These are phyloP conservation scores for Corylus avellana DNA, from an alignment of 306 rosid species.

Conservation along the genomic window DNA sequence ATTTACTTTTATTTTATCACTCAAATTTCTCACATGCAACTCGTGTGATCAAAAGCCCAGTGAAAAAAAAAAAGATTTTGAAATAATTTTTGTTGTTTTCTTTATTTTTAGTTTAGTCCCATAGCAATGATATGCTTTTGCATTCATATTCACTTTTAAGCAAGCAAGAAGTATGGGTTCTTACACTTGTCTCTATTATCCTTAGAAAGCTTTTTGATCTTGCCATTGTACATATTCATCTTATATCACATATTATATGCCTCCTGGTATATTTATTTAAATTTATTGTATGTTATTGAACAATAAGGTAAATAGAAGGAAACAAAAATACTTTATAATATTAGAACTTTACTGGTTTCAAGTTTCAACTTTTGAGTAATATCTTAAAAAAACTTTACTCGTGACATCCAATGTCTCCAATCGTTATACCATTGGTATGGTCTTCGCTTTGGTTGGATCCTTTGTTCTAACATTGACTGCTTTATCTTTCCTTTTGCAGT, in stretches of 20 bases:
- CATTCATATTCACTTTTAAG: neutral
- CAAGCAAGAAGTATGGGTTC: neutral
- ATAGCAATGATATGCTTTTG: neutral
- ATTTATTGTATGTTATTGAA: neutral
- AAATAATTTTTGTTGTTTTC: neutral
- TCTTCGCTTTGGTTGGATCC: constrained; percentile 6
- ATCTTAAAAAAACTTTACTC: neutral
- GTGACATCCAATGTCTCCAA: neutral
- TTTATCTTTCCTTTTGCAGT: constrained; percentile 48
- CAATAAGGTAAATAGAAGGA: neutral
- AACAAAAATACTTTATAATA: neutral
- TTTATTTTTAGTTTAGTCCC: neutral
- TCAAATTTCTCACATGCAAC: neutral
- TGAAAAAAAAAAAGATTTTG: neutral
- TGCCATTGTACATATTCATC: neutral
- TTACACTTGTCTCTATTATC: neutral
- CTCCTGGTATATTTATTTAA: neutral
- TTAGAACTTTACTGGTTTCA: neutral
- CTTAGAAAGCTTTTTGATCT: neutral
- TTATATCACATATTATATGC: neutral
- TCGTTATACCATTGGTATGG: neutral
- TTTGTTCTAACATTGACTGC: constrained; percentile 14
- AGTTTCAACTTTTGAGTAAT: neutral
- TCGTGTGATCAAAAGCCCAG: neutral
- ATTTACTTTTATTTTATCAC: neutral